A percentile compares a stretch with the other conserved stretches of the same genome.
phyloP scores from a whole-genome alignment of 2,329 filamentous ascomycete species.

The Exophiala viscosa region DNA sequence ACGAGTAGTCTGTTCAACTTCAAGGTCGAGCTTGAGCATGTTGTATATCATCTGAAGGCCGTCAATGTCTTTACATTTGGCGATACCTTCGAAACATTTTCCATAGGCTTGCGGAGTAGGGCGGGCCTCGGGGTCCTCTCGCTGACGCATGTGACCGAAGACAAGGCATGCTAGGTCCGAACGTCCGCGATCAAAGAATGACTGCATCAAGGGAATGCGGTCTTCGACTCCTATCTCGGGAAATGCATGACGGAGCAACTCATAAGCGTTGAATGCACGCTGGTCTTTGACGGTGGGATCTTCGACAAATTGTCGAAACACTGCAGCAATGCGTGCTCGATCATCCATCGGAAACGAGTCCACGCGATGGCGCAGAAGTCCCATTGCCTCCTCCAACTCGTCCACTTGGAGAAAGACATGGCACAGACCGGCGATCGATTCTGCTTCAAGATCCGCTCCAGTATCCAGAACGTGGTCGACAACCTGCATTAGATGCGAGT shows the following conservation, averaged over 20 bases:
- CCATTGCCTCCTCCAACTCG: slow-evolving; percentile 74
- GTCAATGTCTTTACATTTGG: slow-evolving; percentile 56
- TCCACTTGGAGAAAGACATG: slow-evolving; percentile 70
- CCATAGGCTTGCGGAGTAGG: slow-evolving; percentile 74
- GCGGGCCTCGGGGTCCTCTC: slow-evolving; percentile 58
- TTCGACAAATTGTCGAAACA: slow-evolving; percentile 65
- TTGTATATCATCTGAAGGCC: slow-evolving; percentile 77
- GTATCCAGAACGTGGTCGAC: slow-evolving; percentile 69
- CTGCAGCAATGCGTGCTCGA: slow-evolving; percentile 61
- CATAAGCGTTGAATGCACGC: slow-evolving; percentile 59
- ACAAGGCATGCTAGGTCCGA: slow-evolving; percentile 81
- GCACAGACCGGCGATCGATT: slow-evolving; percentile 71
- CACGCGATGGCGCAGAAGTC: slow-evolving; percentile 73
- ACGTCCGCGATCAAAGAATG: slow-evolving; percentile 72
- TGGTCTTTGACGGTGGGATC: slow-evolving; percentile 61
- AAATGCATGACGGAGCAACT: slow-evolving; percentile 56
- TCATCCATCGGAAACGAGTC: slow-evolving; percentile 68
- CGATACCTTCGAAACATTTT: slow-evolving; percentile 71
- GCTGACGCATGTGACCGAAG: slow-evolving; percentile 91
- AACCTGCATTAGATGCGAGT: slow-evolving; percentile 68
- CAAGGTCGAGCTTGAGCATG: slow-evolving; percentile 89
- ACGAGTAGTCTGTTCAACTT: slow-evolving; percentile 69
- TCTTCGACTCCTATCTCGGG: slow-evolving; percentile 60
- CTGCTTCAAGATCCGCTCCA: slow-evolving; percentile 64
- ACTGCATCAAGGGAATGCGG: slow-evolving; percentile 71